Conservation (phyloP, 2,329 filamentous ascomycete species). For the Parastagonospora avenae region DNA sequence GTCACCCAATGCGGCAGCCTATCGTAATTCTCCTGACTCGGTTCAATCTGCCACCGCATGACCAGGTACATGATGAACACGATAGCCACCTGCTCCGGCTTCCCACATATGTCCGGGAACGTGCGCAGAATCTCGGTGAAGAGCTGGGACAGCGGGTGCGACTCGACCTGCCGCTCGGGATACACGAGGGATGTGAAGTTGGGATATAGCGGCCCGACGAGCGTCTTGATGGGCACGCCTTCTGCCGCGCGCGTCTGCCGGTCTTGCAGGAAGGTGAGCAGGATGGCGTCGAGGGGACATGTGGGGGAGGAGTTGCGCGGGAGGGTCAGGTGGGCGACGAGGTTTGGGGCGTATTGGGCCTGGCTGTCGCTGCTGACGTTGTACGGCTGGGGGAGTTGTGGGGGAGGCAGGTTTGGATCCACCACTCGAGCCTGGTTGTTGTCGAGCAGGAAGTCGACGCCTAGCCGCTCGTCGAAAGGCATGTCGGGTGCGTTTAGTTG, state of each 20-base stretch:
- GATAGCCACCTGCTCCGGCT: slow-evolving; percentile 82
- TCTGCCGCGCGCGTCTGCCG: slow-evolving; percentile 69
- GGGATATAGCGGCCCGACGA: slow-evolving; percentile 79
- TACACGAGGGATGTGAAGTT: slow-evolving; percentile 80
- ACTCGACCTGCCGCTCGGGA: slow-evolving; percentile 64
- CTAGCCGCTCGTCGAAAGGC: slow-evolving; percentile 64
- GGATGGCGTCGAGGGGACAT: slow-evolving; percentile 77
- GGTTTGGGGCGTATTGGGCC: slow-evolving; percentile 35
- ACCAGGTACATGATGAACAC: slow-evolving; percentile 86
- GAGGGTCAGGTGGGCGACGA: slow-evolving; percentile 43
- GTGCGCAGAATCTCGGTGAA: slow-evolving; percentile 83
- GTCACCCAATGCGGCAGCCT: slow-evolving; percentile 74
- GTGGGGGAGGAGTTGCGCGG: slow-evolving; percentile 67
- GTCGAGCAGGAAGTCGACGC: slow-evolving; percentile 73
- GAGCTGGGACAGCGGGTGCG: slow-evolving; percentile 80
- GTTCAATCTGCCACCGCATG: slow-evolving; percentile 81
- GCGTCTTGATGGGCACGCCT: slow-evolving; percentile 66
- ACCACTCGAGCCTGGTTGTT: slow-evolving; percentile 53
- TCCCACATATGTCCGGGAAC: slow-evolving; percentile 78
- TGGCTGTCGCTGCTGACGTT: slow-evolving; percentile 28
- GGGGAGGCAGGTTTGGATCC: slow-evolving; percentile 50
- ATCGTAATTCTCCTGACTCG: slow-evolving; percentile 78
- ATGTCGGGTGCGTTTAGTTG: slow-evolving; percentile 25
- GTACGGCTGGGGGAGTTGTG: slow-evolving; percentile 41
- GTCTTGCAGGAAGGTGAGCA: slow-evolving; percentile 78